Base-by-base conservation (phyloP, 305 asterid genomes). In the Salvia sclarea region DNA sequence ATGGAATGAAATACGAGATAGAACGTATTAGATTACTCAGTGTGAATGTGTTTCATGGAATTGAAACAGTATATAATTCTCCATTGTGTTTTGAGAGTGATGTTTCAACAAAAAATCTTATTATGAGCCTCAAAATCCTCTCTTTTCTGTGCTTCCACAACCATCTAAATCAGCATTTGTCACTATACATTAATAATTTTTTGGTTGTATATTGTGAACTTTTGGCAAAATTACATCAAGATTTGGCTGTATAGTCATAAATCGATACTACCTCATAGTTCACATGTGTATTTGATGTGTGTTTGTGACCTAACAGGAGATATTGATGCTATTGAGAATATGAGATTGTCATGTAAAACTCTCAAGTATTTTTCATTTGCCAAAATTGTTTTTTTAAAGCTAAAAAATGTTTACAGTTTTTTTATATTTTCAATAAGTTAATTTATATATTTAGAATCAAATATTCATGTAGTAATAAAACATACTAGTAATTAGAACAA, bases 41-140 rank as follows among this genome's bases (percentile, higher is more conserved):
- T 50, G 30, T 61, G 20, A 55, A 28, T 55, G n/a, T 8, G 41
- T 68, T 62, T 49, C 45, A 50, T 44, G 16, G 21, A 64, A 38
- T 16, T 11, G 64, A 61, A 49, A 53, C 18, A 31, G 43, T 45
- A 20, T 8, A 64, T 5, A 48, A 17, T 18, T 47, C 13, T 13
- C 25, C 24, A 28, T 16, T 17, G 24, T 47, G 54, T 17, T 8
- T 38, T 38, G 75, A 79, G 67, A 75, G 35, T 76, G 84, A 80
- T 74, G 76, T 71, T 25, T 37, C 56, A 41, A 61, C 72, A 35
- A 4, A 55, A 44, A 18, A 24, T 64, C 61, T 38, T 17, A 63
- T 62, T 61, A 43, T 21, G 47, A 10, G 3, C 33, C 81, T 69
- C 59, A 79, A 68, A 28, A 47, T 59, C 66, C 73, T 63, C 66